These are phyloP conservation scores for Lactarius akahatsu DNA, from an alignment of 768 basidiomycete genomes.

Conservation along the genomic window DNA sequence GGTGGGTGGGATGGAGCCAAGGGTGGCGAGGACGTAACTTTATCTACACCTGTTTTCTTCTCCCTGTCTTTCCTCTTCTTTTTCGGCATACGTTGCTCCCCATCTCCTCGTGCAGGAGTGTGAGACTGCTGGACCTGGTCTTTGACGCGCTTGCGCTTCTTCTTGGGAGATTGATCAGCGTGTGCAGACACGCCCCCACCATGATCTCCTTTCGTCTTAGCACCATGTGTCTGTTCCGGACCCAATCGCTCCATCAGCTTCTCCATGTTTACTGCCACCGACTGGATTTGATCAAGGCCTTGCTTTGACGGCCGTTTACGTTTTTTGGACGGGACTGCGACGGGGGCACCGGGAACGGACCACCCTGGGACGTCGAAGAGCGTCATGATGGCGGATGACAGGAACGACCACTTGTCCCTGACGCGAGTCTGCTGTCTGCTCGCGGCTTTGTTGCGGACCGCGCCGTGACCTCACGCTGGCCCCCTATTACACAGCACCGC, in stretches of 20 bases:
- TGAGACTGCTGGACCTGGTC: constrained; percentile 2
- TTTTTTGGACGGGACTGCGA: constrained; percentile 40
- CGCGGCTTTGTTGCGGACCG: not conserved
- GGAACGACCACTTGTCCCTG: not conserved
- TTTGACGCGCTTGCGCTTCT: constrained; percentile 8
- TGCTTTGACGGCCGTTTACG: constrained; percentile 50
- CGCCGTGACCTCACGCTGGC: not conserved
- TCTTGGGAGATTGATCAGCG: not conserved
- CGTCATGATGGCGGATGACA: constrained; percentile 37
- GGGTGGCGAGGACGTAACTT: not conserved
- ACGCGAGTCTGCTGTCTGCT: not conserved
- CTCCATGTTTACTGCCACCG: constrained; percentile 55
- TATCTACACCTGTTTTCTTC: constrained; percentile 5
- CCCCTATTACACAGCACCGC: constrained; percentile 2
- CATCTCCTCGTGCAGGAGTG: constrained; percentile 2
- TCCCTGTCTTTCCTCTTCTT: constrained; percentile 15
- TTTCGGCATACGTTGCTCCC: not conserved
- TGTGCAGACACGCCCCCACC: constrained; percentile 1
- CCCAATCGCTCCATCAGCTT: constrained; percentile 55
- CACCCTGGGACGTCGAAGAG: constrained; percentile 72
- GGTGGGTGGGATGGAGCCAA: constrained; percentile 3
- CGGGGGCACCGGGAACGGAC: constrained; percentile 47
- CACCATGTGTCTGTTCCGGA: constrained; percentile 4
- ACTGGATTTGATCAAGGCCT: constrained; percentile 38
- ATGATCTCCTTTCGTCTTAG: not conserved